Evolutionary conservation across 768 basidiomycete genomes (phyloP).

Genomic region (Tremella yokohamensis): DNA sequence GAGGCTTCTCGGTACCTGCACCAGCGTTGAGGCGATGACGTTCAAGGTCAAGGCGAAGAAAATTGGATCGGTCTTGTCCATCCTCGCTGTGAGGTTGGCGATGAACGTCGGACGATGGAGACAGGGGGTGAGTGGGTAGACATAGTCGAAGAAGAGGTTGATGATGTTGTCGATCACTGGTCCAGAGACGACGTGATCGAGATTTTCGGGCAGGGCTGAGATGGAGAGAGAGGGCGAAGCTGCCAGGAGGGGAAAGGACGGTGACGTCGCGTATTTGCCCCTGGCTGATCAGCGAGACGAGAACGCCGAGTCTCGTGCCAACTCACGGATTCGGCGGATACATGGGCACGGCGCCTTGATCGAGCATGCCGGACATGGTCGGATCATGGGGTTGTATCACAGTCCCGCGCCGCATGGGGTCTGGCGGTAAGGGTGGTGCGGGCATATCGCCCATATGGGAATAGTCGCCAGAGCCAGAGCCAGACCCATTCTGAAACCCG

Average conservation of each 20-base stretch:
- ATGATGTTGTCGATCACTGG: conserved; percentile 32
- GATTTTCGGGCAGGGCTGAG: conserved; percentile 21
- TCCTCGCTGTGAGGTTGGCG: conserved; percentile 72
- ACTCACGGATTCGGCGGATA: too few relatives aligned
- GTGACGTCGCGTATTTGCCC: conserved; percentile 6
- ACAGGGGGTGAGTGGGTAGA: conserved; percentile 83
- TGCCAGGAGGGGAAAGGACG: conserved; percentile 16
- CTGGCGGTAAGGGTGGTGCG: not conserved
- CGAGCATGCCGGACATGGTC: not conserved
- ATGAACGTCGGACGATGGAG: conserved; percentile 88
- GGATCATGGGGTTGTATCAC: not conserved
- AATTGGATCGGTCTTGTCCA: conserved; percentile 60
- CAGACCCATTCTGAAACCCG: conserved; percentile 20
- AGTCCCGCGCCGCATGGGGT: not conserved
- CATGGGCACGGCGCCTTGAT: too few relatives aligned
- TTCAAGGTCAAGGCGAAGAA: conserved; percentile 53
- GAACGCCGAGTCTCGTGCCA: not conserved
- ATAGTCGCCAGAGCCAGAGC: not conserved
- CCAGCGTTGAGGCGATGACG: conserved; percentile 74
- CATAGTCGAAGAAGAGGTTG: conserved; percentile 39
- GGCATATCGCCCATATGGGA: not conserved
- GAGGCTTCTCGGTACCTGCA: conserved; percentile 84
- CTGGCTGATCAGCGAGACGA: not conserved
- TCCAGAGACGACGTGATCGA: conserved; percentile 36
- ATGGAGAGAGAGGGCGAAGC: conserved; percentile 1